Base-by-base conservation (phyloP, 2,329 filamentous ascomycete genomes). In the Malbranchea cinnamomea region DNA sequence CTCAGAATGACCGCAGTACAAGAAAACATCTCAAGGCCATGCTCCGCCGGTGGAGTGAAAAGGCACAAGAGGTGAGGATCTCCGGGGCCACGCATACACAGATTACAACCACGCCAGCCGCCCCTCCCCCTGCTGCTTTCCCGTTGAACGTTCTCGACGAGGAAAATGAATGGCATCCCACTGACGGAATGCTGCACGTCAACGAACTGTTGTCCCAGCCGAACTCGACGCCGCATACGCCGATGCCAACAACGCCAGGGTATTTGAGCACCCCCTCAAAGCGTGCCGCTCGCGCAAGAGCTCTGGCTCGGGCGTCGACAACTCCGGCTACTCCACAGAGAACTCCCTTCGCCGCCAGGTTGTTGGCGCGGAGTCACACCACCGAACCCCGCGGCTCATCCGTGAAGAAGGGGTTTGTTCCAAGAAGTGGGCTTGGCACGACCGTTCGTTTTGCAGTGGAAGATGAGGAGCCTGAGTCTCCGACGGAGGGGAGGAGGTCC, bases 21-120 rank as follows among this genome's bases (percentile, higher is more conserved):
- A 58, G 66, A 32, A 66, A 66, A 37, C 70, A 73, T 44, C 51
- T 62, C 16, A 57, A 64, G 33, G 60, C 60, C 17, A 67, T 73
- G 54, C 49, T 74, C 28, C 55, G 63, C 14, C 60, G 64, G 36
- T 75, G 70, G 69, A 44, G 54, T 8, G 59, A 63, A 10, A 60
- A 59, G 31, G 54, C 62, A 20, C 44, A 48, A 28, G 30, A 37
- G 32, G 45, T 43, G 26, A 33, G 46, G 9, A 49, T 47, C 30
- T 43, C 45, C 19, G 46, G 43, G 24, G 51, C 50, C 35, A 44
- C 41, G 5, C 42, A 45, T 2, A 20, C 20, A n/a, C 32, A 31
- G 18, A 12, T 35, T 13, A 31, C 23, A 13, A 35, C 36, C 3
- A 29, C 35, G 4, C 23, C 20, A 3, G 26, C 25, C 4, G 28